Evolutionary conservation across 169 alveolate genomes (phyloP).

Genomic region (Cyclospora cayetanensis): DNA sequence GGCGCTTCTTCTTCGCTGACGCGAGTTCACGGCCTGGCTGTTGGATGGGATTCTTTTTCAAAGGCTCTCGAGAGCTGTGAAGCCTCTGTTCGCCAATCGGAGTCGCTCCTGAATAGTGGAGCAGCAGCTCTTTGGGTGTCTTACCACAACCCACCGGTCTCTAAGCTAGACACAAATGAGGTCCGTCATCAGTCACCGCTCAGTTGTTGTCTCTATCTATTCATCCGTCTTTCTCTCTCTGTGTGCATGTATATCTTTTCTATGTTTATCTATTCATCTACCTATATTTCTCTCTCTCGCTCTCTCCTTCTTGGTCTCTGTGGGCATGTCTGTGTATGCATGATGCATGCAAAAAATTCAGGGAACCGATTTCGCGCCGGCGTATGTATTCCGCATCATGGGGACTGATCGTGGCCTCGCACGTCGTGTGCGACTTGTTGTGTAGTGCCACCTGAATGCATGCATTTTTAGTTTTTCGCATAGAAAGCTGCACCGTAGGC

Average conservation of each 20-base stretch:
- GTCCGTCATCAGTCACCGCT: constrained; percentile 36
- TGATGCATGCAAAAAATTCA: too few relatives aligned
- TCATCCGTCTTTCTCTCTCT: background rate
- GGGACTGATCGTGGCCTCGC: background rate
- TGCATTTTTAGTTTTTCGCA: too few relatives aligned
- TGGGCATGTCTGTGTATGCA: background rate
- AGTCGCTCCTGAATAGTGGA: constrained; percentile 83
- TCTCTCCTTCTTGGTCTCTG: background rate
- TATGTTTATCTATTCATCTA: background rate
- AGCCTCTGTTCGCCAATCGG: constrained; percentile 79
- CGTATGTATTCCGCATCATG: background rate
- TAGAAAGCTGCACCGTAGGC: background rate
- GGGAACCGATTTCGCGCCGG: background rate
- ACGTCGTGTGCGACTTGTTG: background rate
- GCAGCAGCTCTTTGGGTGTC: constrained; percentile 88
- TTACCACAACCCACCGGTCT: constrained; percentile 84
- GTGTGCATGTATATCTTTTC: background rate
- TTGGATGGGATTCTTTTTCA: constrained; percentile 57
- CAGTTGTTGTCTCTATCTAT: background rate
- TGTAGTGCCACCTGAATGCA: background rate
- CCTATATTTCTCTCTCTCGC: background rate
- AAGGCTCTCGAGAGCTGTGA: constrained; percentile 77
- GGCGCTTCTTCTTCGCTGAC: constrained; percentile 28
- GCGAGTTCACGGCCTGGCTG: too few relatives aligned
- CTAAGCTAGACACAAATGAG: constrained; percentile 83